phyloP scores from a whole-genome alignment of 768 basidiomycete genomes.

The Leccinellum rugosiceps region DNA sequence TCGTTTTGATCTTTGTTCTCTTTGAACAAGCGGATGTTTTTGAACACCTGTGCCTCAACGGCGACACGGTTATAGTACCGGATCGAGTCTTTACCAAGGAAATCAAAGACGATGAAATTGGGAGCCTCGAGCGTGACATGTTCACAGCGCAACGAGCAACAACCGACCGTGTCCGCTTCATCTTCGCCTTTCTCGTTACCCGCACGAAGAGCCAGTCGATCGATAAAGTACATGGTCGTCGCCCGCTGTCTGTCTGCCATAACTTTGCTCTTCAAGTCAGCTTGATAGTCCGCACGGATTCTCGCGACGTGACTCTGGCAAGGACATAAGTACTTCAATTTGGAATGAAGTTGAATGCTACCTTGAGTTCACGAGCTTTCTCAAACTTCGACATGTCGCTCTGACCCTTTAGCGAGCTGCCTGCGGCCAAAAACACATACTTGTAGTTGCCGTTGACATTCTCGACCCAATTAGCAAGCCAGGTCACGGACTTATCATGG shows the following conservation, averaged over 20 bases:
- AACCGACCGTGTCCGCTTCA: slow-evolving; percentile 98
- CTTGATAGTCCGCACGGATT: slow-evolving; percentile 85
- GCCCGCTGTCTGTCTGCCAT: slow-evolving; percentile 96
- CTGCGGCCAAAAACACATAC: slow-evolving; percentile 98
- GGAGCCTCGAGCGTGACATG: slow-evolving; percentile 92
- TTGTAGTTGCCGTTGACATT: slow-evolving; percentile 95
- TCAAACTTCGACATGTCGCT: slow-evolving; percentile 98
- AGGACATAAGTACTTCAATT: slow-evolving; percentile 3
- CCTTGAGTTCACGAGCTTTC: slow-evolving; percentile 95
- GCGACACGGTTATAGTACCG: slow-evolving; percentile 91
- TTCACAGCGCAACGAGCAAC: slow-evolving; percentile 95
- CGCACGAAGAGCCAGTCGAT: slow-evolving; percentile 93
- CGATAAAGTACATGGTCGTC: slow-evolving; percentile 99
- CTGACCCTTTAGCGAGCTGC: slow-evolving; percentile 95
- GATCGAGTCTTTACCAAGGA: slow-evolving; percentile 98
- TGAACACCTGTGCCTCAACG: slow-evolving; percentile 92
- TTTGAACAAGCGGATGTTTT: slow-evolving; percentile 97
- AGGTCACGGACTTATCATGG: slow-evolving; percentile 96
- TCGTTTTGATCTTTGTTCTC: slow-evolving; percentile 86
- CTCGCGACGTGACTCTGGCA: slow-evolving; percentile 82
- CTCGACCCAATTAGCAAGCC: slow-evolving; percentile 99
- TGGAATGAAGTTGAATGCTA: slow-evolving; percentile 25
- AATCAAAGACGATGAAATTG: slow-evolving; percentile 90
- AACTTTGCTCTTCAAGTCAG: slow-evolving; percentile 82
- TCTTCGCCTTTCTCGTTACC: slow-evolving; percentile 99